Evolutionary conservation across 495 filamentous ascomycete species (phyloP), one percentile per base, ranked within the genome.

Genomic region (Annulohypoxylon stygium): DNA sequence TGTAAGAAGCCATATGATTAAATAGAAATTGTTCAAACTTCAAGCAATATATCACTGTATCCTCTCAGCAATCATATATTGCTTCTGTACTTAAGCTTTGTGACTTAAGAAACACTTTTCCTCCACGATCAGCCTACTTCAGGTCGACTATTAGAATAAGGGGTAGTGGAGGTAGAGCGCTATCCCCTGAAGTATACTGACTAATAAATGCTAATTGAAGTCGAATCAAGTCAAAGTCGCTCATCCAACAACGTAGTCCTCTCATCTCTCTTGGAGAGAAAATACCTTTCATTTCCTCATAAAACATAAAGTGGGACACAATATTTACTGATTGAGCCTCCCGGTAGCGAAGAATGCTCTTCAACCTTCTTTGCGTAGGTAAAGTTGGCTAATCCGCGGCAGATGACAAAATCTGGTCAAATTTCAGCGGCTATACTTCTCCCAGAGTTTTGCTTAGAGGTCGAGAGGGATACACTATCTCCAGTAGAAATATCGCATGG

Each of bases 221-320:
- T 34, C 25, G 6, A 33, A 0, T 62, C 36, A 70, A 16, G 10
- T 51, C 8, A 65, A 26, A 11, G 12, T 53, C 16, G 12, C 14
- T 10, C 75, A 77, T 47, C 55, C 71, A 34, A 80, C 78, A 54
- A 79, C 63, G 33, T 75, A 26, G 20, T 76, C 71, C 54, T 75
- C 78, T 59, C 77, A 77, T 63, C 79, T 79, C 69, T 23, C 73
- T 74, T 14, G 78, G 75, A 65, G 75, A 79, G 78, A 37, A 80
- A 74, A 58, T 66, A 69, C 51, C 53, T 78, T 34, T 79, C 77
- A 3, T 18, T 53, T 11, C 25, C 43, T 76, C 76, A 79, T 12
- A 80, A 54, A 37, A 34, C 45, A 62, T 67, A 79, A 23, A 80
- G 48, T 14, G 67, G 69, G 48, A 79, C 51, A 43, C 61, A 75